phyloP scores from a whole-genome alignment of 768 basidiomycete genomes.

The Tylopilus intermedius region DNA sequence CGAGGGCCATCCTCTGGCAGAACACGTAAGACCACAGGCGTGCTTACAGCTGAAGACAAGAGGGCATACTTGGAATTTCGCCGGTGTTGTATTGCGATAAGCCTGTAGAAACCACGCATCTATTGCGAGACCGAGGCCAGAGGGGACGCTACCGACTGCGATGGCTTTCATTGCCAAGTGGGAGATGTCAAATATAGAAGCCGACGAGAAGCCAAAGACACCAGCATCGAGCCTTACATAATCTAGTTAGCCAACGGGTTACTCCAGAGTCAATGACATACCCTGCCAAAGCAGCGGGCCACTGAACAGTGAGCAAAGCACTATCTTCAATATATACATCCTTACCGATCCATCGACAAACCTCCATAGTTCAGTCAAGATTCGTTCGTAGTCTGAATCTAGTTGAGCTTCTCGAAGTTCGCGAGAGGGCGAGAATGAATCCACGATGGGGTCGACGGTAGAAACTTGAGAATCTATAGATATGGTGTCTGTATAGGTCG shows the following conservation, averaged over 20 bases:
- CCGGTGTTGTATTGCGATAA: conserved; percentile 50
- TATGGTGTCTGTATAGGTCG: conserved; percentile 42
- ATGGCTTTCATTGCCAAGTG: conserved; percentile 46
- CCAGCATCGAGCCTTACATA: conserved; percentile 41
- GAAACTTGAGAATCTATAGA: conserved; percentile 25
- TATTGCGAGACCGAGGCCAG: conserved; percentile 60
- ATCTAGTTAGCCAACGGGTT: conserved; percentile 1
- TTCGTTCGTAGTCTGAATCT: conserved; percentile 46
- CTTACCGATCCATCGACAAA: conserved; percentile 58
- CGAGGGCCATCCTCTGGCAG: too few species aligned
- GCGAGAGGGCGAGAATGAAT: conserved; percentile 30
- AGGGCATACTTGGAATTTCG: conserved; percentile 50
- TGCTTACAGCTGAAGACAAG: neutral
- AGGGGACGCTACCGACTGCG: conserved; percentile 52
- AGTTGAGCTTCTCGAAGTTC: conserved; percentile 41
- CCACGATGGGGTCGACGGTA: conserved; percentile 35
- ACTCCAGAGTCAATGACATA: conserved; percentile 23
- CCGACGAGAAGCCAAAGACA: conserved; percentile 59
- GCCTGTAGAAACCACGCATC: conserved; percentile 63
- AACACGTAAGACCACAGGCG: too few species aligned
- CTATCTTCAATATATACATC: neutral
- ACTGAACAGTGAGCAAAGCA: neutral
- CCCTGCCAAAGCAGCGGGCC: conserved; percentile 62
- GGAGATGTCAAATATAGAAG: conserved; percentile 46
- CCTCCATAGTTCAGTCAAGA: conserved; percentile 51